Conservation (phyloP, 768 basidiomycete species). For the Kwoniella dejecticola region DNA sequence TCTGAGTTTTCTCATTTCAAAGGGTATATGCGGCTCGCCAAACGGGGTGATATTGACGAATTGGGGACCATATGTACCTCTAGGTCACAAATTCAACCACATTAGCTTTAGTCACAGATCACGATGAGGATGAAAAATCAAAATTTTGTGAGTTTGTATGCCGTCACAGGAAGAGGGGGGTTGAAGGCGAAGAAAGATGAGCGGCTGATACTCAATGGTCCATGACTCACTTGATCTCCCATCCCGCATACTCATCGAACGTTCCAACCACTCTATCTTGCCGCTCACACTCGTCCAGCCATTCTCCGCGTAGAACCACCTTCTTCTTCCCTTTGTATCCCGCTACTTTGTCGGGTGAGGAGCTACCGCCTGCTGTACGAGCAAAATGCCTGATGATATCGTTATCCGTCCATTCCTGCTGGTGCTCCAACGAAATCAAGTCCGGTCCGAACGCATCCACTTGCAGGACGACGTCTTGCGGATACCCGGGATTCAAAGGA, state of each 20-base stretch:
- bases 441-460: neutral
- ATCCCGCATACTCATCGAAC: neutral
- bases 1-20: neutral
- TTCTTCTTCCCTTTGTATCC: neutral
- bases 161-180: too few relatives aligned
- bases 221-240: conserved; percentile 5
- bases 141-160: too few relatives aligned
- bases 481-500: neutral
- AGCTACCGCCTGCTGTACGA: neutral
- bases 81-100: too few relatives aligned
- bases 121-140: too few relatives aligned
- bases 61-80: conserved; percentile 2
- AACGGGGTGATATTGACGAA: neutral
- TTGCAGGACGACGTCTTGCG: neutral
- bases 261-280: neutral
- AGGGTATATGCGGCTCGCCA: neutral
- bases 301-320: neutral
- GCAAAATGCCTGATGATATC: neutral
- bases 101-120: too few relatives aligned
- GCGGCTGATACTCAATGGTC: too few relatives aligned
- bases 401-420: neutral
- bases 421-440: conserved; percentile 1
- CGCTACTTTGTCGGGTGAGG: neutral
- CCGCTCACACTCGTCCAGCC: neutral
- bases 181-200: too few relatives aligned